Conservation (phyloP, 352 stramenopile genomes). For the Globisporangium echinulatum region DNA sequence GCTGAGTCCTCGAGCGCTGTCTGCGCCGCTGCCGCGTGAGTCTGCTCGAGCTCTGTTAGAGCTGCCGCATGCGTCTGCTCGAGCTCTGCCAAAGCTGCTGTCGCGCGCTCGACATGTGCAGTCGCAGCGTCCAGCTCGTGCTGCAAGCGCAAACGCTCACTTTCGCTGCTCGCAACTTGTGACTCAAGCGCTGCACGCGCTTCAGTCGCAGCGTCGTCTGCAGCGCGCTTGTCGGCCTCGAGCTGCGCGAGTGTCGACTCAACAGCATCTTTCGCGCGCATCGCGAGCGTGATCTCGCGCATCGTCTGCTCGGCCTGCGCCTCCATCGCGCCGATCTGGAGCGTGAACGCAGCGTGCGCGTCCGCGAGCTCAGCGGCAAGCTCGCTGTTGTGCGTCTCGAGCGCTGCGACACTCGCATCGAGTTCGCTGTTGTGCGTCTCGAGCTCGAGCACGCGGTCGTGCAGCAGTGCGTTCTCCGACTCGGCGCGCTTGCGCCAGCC, state of each 20-base stretch:
- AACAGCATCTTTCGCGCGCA: slow-evolving; percentile 23
- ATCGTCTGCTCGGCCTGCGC: slow-evolving; percentile 27
- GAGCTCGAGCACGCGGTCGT: slow-evolving; percentile 30
- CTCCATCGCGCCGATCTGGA: slow-evolving; percentile 22
- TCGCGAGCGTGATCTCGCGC: slow-evolving; percentile 24
- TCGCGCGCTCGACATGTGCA: not conserved
- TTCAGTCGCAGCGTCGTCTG: slow-evolving; percentile 2
- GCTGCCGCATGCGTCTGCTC: no score
- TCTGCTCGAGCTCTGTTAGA: not conserved
- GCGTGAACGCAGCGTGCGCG: slow-evolving; percentile 18
- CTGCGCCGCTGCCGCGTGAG: no score
- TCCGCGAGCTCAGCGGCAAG: slow-evolving; percentile 22
- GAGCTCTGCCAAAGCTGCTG: not conserved
- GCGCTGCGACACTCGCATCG: slow-evolving; percentile 12
- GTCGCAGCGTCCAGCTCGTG: slow-evolving; percentile 5
- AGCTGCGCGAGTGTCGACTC: slow-evolving; percentile 14
- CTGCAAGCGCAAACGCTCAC: not conserved
- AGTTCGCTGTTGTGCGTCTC: slow-evolving; percentile 26
- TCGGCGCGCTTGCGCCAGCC: slow-evolving; percentile 41
- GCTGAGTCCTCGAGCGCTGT: not conserved
- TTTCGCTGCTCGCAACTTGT: not conserved
- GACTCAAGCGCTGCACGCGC: not conserved
- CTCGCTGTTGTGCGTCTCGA: slow-evolving; percentile 28
- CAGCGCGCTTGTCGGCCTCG: slow-evolving; percentile 11
- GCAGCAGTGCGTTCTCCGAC: slow-evolving; percentile 33